phyloP scores from a whole-genome alignment of 202 grass and related monocot species.

The Setaria viridis region DNA sequence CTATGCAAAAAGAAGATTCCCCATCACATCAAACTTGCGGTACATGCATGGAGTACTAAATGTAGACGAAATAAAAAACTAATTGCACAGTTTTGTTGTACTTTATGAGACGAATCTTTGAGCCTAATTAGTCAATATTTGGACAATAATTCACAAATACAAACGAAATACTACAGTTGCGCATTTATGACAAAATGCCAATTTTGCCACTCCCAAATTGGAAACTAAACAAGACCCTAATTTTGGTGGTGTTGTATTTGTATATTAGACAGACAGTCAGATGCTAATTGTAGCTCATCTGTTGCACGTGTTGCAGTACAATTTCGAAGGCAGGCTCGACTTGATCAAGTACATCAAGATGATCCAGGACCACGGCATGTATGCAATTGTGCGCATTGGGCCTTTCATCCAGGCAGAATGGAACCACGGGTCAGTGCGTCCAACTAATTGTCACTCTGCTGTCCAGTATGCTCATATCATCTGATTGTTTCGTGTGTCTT shows the following conservation, averaged over 20 bases:
- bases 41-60: too few relatives aligned
- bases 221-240: neutral
- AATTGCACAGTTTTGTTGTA: too few relatives aligned
- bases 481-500: conserved; percentile 33
- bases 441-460: neutral
- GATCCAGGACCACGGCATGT: conserved; percentile 67
- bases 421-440: conserved; percentile 65
- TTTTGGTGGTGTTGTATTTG: neutral
- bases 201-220: too few relatives aligned
- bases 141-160: too few relatives aligned
- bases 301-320: conserved; percentile 52
- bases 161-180: too few relatives aligned
- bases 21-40: too few relatives aligned
- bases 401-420: conserved; percentile 87
- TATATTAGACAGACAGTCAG: neutral
- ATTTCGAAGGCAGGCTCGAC: conserved; percentile 72
- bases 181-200: too few relatives aligned
- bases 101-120: too few relatives aligned
- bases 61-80: too few relatives aligned
- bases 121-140: too few relatives aligned
- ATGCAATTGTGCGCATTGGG: conserved; percentile 68
- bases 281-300: neutral
- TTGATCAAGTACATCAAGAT: conserved; percentile 71
- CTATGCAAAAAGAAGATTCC: too few relatives aligned
- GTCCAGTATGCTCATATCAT: conserved; percentile 11